Evolutionary conservation across 805 yeast genomes (phyloP).

Genomic region (Monosporozyma servazzii): DNA sequence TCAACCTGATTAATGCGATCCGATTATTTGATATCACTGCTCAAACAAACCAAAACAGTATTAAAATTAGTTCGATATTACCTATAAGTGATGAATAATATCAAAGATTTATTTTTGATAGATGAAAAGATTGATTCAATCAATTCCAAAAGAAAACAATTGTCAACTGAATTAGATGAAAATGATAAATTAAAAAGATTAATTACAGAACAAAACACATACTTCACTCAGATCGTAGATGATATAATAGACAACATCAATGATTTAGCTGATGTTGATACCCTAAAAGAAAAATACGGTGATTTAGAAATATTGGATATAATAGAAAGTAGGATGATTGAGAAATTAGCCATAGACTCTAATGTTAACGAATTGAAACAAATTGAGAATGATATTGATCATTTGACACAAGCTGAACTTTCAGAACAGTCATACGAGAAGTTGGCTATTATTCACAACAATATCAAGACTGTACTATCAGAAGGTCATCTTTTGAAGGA

Average conservation of each 20-base stretch:
- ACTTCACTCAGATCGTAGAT: slow-evolving; percentile 11
- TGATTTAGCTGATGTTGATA: slow-evolving; percentile 8
- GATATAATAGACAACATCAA: slow-evolving; percentile 13
- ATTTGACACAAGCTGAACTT: neutral
- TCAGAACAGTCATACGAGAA: slow-evolving; percentile 4
- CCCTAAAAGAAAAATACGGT: slow-evolving; percentile 20
- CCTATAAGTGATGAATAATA: slow-evolving; percentile 6
- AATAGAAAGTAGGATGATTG: slow-evolving; percentile 8
- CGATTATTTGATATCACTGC: neutral
- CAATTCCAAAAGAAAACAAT: slow-evolving; percentile 14
- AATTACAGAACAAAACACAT: slow-evolving; percentile 2
- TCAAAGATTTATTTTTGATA: slow-evolving; percentile 22
- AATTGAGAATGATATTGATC: slow-evolving; percentile 2
- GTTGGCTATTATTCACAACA: slow-evolving; percentile 6
- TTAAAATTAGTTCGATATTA: too few relatives aligned
- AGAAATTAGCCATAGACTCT: slow-evolving; percentile 6
- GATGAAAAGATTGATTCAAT: slow-evolving; percentile 21
- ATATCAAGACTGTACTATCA: slow-evolving; percentile 1
- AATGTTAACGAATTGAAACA: slow-evolving; percentile 3
- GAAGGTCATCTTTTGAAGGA: slow-evolving; percentile 3
- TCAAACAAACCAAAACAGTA: neutral
- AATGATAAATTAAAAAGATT: slow-evolving; percentile 7
- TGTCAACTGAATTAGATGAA: slow-evolving; percentile 14
- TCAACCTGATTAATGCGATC: neutral
- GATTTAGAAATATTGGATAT: slow-evolving; percentile 12